Base-by-base conservation (phyloP, 805 yeast species). In the Myxozyma mucilagina region DNA sequence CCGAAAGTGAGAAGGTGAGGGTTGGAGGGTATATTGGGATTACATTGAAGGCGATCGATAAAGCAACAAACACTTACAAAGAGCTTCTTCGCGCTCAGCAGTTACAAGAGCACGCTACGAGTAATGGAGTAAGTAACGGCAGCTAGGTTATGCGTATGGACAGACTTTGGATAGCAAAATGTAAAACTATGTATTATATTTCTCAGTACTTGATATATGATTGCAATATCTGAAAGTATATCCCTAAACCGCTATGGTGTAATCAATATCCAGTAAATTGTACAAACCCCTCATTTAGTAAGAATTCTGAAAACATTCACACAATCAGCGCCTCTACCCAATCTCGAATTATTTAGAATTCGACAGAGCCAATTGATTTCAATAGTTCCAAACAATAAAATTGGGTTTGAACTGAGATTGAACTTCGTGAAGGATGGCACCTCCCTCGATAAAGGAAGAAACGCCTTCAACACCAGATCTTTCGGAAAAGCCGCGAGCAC, bases 1-100 rank as follows among this genome's bases (percentile, higher is more conserved):
- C 62, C n/a, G 68, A 64, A 4, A 60, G 53, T 38, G 57, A 56
- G 39, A 59, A 64, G 53, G 45, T 32, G 35, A 36, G 65, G 16
- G 49, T 61, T 11, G 29, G 34, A 20, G 52, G 49, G 36, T 61
- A 61, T 53, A 53, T 58, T 9, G 35, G 44, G 9, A 36, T 53
- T 31, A 61, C 65, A 3, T 39, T 61, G 14, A 43, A 61, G 9
- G 58, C 65, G 34, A 44, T 61, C 13, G 45, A 47, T 11, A 47
- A 36, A 13, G 59, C 65, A 8, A 38, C 50, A 8, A 24, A 48
- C 35, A 53, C 41, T 0, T 61, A 61, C 41, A 16, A 39, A 14
- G 56, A 44, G 14, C 18, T 49, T 24, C 24, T 61, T 35, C 34
- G 18, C 42, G 50, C 56, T 20, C 63, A 60, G 44, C 58, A 58